Conservation (phyloP, 2,329 filamentous ascomycete genomes). For the Fonsecaea multimorphosa region DNA sequence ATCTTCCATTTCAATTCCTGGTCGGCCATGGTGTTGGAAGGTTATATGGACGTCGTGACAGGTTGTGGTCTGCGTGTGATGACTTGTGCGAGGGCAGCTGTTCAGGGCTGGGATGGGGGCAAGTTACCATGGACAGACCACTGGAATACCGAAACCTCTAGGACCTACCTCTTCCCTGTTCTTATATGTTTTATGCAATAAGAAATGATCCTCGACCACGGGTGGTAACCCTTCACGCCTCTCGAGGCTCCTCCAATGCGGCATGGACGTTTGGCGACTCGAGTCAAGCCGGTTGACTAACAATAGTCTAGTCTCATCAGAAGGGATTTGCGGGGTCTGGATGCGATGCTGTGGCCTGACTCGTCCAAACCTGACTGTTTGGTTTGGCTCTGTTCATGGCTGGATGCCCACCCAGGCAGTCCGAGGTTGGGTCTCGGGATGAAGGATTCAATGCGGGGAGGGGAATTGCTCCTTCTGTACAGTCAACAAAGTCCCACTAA, state of each 20-base stretch:
- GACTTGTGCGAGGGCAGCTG: neutral
- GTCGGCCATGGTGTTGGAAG: constrained; percentile 15
- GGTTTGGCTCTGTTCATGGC: neutral
- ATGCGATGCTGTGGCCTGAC: constrained; percentile 9
- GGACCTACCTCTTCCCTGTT: neutral
- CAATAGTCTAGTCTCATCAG: neutral
- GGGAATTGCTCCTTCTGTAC: neutral
- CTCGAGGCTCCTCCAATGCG: neutral
- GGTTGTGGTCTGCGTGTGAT: neutral
- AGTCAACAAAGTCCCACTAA: constrained; percentile 8
- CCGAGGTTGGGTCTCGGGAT: constrained; percentile 11
- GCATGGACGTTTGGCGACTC: neutral
- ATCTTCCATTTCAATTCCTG: constrained; percentile 31
- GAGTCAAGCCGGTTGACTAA: constrained; percentile 10
- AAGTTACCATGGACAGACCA: too few relatives aligned
- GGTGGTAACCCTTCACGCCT: neutral
- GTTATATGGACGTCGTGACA: neutral
- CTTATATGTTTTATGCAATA: neutral
- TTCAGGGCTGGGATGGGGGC: too few relatives aligned
- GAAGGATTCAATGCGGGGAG: neutral
- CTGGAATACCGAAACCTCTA: too few relatives aligned
- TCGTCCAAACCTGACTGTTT: constrained; percentile 11
- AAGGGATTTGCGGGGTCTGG: constrained; percentile 12
- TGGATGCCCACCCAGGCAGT: neutral
- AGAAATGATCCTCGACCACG: too few relatives aligned